Conservation (phyloP, 2,329 filamentous ascomycete species). For the Apiospora marii region DNA sequence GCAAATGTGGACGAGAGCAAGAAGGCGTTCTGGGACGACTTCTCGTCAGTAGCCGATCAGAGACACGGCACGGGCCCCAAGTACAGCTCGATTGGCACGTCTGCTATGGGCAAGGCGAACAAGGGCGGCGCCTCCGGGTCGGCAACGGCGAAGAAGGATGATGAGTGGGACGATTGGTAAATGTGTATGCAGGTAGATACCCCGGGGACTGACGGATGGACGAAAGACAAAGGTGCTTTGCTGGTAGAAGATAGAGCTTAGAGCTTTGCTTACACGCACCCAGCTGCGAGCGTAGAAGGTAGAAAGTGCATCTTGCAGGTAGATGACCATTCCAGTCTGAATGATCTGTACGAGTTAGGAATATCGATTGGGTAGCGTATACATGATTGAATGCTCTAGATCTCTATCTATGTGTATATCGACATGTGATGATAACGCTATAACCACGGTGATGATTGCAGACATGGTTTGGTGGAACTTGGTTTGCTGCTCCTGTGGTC, state of each 20-base stretch:
- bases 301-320: background rate
- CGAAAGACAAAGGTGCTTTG: background rate
- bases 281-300: background rate
- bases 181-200: background rate
- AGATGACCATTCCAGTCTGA: background rate
- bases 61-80: slow-evolving; percentile 47
- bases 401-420: background rate
- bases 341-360: slow-evolving; percentile 29
- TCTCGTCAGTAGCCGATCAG: slow-evolving; percentile 74
- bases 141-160: slow-evolving; percentile 53
- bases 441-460: background rate
- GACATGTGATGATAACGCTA: background rate
- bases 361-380: slow-evolving; percentile 36
- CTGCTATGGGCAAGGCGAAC: slow-evolving; percentile 64
- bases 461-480: background rate
- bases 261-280: background rate
- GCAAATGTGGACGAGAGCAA: slow-evolving; percentile 67
- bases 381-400: slow-evolving; percentile 24
- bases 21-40: slow-evolving; percentile 92
- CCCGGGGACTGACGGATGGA: slow-evolving; percentile 26
- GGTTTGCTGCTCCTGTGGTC: background rate
- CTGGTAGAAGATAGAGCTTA: slow-evolving; percentile 6
- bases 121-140: slow-evolving; percentile 40
- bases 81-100: slow-evolving; percentile 63
- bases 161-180: slow-evolving; percentile 73